phyloP scores from a whole-genome alignment of 2,329 filamentous ascomycete species.

The Aspergillus texensis region DNA sequence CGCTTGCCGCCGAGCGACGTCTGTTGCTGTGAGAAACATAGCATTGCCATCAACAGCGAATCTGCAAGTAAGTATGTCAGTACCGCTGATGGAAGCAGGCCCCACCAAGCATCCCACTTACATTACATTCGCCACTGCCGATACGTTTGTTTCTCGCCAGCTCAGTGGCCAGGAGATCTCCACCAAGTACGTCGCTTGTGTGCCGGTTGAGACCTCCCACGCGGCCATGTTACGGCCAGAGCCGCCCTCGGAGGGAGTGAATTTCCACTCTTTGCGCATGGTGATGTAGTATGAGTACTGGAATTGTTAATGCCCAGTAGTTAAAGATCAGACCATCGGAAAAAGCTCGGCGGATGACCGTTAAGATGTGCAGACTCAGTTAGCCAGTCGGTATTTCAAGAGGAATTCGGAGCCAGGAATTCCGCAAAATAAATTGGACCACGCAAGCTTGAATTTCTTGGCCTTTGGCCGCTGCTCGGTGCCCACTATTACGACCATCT shows the following conservation, averaged over 20 bases:
- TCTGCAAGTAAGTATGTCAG: slow-evolving; percentile 11
- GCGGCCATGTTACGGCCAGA: slow-evolving; percentile 15
- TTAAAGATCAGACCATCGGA: neutral
- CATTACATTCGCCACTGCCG: slow-evolving; percentile 20
- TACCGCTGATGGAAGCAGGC: neutral
- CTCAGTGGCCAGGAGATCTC: slow-evolving; percentile 30
- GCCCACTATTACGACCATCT: neutral
- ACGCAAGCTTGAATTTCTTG: neutral
- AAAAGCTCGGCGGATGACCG: neutral
- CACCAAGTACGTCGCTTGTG: slow-evolving; percentile 22
- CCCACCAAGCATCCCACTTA: slow-evolving; percentile 9
- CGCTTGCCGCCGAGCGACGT: slow-evolving; percentile 25
- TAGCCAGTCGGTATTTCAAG: neutral
- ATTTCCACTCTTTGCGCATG: slow-evolving; percentile 12
- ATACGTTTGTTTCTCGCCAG: slow-evolving; percentile 18
- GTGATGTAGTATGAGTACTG: neutral
- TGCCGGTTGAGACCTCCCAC: slow-evolving; percentile 14
- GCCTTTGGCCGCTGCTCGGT: neutral
- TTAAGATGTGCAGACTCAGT: neutral
- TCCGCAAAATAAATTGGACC: neutral
- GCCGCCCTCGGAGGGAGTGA: slow-evolving; percentile 4
- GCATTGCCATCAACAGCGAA: slow-evolving; percentile 35
- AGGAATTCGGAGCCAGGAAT: neutral
- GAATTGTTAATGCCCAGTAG: neutral
- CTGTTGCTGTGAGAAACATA: slow-evolving; percentile 30